Conservation (phyloP, 2,329 filamentous ascomycete species). For the Phaeoacremonium minimum region DNA sequence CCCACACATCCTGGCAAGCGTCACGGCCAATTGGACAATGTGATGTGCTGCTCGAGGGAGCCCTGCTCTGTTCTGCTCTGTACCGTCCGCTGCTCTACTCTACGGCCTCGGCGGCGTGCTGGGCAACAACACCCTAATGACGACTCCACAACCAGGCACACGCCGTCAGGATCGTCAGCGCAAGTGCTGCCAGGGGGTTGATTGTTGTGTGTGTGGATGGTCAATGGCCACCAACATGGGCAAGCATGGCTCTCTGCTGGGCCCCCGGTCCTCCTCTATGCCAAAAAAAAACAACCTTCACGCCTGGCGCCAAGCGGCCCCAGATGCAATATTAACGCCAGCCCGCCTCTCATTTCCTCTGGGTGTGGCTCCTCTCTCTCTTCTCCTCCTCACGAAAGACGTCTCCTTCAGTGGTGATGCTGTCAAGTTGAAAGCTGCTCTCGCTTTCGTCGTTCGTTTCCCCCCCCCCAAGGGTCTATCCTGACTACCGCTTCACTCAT, state of each 20-base stretch:
- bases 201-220: no score
- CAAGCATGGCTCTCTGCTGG: background rate
- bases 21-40: no score
- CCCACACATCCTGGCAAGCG: no score
- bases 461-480: slow-evolving; percentile 27
- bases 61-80: no score
- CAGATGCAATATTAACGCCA: slow-evolving; percentile 35
- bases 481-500: slow-evolving; percentile 75
- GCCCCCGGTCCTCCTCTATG: background rate
- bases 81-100: no score
- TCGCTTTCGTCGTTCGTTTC: slow-evolving; percentile 49
- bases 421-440: slow-evolving; percentile 42
- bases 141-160: no score
- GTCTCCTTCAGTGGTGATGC: slow-evolving; percentile 43
- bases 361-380: slow-evolving; percentile 25
- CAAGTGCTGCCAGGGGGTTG: no score
- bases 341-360: slow-evolving; percentile 27
- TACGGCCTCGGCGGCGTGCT: no score
- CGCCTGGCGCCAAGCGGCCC: slow-evolving; percentile 11
- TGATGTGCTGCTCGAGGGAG: no score
- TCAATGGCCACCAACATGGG: no score
- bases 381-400: slow-evolving; percentile 35
- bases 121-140: no score
- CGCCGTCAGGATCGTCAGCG: no score
- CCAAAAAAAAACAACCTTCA: slow-evolving; percentile 2